A percentile compares a stretch with the other conserved stretches of the same genome.
Evolutionary conservation across 441 rosid species (phyloP).

Genomic region (Aquilaria agallochum): DNA sequence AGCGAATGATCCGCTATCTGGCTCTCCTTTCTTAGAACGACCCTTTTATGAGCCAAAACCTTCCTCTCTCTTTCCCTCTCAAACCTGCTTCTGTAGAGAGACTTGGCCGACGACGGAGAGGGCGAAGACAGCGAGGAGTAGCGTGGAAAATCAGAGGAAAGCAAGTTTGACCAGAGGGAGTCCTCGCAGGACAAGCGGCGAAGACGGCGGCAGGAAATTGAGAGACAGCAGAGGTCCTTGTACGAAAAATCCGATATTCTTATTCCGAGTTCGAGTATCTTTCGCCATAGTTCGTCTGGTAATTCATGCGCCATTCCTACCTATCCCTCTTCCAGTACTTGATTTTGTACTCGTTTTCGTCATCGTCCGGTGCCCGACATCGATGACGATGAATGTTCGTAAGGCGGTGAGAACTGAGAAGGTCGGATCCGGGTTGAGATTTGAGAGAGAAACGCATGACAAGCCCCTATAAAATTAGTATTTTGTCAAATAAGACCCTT

Average conservation of each 20-base stretch:
- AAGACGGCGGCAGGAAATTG: constrained; percentile 78
- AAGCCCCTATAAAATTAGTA: too few species aligned
- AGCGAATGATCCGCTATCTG: constrained; percentile 43
- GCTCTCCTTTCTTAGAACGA: constrained; percentile 66
- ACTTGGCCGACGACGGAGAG: constrained; percentile 29
- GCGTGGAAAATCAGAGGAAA: constrained; percentile 47
- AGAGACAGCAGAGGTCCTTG: constrained; percentile 73
- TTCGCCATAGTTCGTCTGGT: constrained; percentile 84
- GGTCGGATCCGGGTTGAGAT: too few species aligned
- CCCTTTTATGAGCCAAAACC: constrained; percentile 48
- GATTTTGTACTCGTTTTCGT: too few species aligned
- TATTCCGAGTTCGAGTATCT: constrained; percentile 54
- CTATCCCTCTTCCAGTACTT: too few species aligned
- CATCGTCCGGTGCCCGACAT: too few species aligned
- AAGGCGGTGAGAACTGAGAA: too few species aligned
- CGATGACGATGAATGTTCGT: too few species aligned
- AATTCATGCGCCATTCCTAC: constrained; percentile 20
- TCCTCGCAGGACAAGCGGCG: constrained; percentile 59
- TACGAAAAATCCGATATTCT: constrained; percentile 29
- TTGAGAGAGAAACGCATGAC: too few species aligned
- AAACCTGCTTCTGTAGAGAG: constrained; percentile 55
- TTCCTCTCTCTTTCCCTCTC: constrained; percentile 64
- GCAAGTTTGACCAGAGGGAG: constrained; percentile 57
- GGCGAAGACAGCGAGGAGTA: constrained; percentile 22
- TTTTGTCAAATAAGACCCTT: too few species aligned